phyloP scores from a whole-genome alignment of 2,329 filamentous ascomycete genomes.

The Colletotrichum phormii region DNA sequence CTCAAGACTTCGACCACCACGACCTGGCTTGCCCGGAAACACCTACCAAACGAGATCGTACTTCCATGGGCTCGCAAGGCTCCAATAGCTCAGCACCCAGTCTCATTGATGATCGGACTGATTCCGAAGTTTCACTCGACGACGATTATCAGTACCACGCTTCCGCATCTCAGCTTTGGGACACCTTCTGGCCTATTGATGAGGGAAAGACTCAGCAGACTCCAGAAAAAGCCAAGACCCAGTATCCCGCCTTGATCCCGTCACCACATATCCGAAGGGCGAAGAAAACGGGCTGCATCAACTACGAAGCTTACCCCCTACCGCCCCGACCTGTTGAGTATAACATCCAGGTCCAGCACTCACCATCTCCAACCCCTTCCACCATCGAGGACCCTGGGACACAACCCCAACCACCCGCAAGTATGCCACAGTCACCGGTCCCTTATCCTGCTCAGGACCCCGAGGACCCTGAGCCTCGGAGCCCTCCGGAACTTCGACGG shows the following conservation, averaged over 20 bases:
- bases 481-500: constrained; percentile 35
- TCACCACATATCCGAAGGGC: constrained; percentile 36
- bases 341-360: constrained; percentile 30
- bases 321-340: constrained; percentile 38
- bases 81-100: constrained; percentile 60
- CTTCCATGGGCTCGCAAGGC: constrained; percentile 50
- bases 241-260: constrained; percentile 37
- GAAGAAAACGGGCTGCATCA: constrained; percentile 36
- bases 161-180: constrained; percentile 60
- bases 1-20: constrained; percentile 14
- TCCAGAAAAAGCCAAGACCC: constrained; percentile 27
- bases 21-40: constrained; percentile 23
- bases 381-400: constrained; percentile 4
- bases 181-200: constrained; percentile 59
- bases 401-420: constrained; percentile 34
- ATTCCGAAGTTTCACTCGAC: constrained; percentile 63
- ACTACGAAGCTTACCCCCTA: constrained; percentile 41
- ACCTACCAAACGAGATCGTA: constrained; percentile 45
- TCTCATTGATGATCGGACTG: constrained; percentile 62
- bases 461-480: not conserved
- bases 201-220: constrained; percentile 22
- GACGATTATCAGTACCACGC: constrained; percentile 62
- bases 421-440: not conserved
- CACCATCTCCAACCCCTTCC: constrained; percentile 6
- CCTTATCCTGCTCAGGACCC: constrained; percentile 26